These are phyloP conservation scores for Jaapia argillacea DNA, from an alignment of 768 basidiomycete genomes.

Conservation along the genomic window DNA sequence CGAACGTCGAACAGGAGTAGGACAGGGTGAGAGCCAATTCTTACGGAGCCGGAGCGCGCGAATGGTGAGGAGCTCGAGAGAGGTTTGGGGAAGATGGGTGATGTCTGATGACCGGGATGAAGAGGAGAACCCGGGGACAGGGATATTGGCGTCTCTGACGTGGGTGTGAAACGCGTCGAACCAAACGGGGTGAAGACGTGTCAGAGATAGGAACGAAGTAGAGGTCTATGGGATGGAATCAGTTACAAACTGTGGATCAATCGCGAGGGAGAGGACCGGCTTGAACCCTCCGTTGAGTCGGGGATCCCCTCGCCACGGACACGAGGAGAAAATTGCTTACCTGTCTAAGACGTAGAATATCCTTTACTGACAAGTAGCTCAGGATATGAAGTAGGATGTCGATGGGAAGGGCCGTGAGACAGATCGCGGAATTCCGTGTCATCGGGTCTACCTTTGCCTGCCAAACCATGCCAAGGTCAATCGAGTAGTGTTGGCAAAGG, in stretches of 20 bases:
- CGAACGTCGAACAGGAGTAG: background rate
- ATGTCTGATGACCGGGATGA: background rate
- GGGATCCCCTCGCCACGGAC: background rate
- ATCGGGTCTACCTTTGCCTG: too few species aligned
- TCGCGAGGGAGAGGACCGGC: too few species aligned
- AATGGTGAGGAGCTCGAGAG: background rate
- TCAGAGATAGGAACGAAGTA: background rate
- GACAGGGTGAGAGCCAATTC: background rate
- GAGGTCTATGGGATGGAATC: background rate
- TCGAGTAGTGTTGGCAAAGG: too few species aligned
- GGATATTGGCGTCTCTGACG: background rate
- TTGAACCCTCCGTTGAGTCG: too few species aligned
- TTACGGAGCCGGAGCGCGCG: background rate
- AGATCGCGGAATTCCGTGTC: background rate
- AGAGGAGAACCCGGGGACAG: background rate
- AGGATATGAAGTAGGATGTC: background rate
- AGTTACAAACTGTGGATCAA: too few species aligned
- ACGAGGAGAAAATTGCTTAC: background rate
- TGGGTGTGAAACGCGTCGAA: background rate
- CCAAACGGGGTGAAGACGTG: background rate
- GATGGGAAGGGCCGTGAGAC: background rate
- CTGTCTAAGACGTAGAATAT: background rate
- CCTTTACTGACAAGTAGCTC: background rate
- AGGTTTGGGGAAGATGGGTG: background rate
- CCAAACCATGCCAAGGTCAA: too few species aligned